A percentile compares a stretch with the other conserved stretches of the same genome.
These are phyloP conservation scores for Penicillium crustosum DNA, from an alignment of 2,329 filamentous ascomycete species.

Conservation along the genomic window DNA sequence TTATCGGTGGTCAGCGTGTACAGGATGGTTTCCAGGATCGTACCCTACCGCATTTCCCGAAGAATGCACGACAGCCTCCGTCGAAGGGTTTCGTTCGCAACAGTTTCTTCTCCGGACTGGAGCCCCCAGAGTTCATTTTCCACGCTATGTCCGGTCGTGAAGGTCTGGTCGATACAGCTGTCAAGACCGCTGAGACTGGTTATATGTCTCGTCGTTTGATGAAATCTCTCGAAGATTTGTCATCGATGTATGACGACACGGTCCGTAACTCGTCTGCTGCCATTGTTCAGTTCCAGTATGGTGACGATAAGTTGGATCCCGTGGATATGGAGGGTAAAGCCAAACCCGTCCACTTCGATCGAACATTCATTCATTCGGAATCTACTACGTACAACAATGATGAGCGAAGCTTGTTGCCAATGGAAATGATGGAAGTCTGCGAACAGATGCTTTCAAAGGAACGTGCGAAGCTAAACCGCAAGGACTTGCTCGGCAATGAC, in stretches of 20 bases:
- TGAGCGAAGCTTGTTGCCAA: conserved; percentile 70
- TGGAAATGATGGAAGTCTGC: conserved; percentile 70
- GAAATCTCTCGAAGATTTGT: conserved; percentile 96
- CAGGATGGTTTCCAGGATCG: conserved; percentile 95
- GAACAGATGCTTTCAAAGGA: conserved; percentile 67
- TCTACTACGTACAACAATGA: conserved; percentile 76
- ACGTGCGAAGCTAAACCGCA: conserved; percentile 62
- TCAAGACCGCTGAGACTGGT: conserved; percentile 97
- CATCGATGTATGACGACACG: conserved; percentile 89
- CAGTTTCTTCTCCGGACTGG: conserved; percentile 91
- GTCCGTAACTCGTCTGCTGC: conserved; percentile 85
- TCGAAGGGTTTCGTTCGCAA: conserved; percentile 97
- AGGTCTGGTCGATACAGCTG: conserved; percentile 96
- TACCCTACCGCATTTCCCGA: conserved; percentile 91
- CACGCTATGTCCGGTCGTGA: conserved; percentile 98
- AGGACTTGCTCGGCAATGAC: conserved; percentile 60
- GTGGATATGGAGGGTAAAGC: conserved; percentile 97
- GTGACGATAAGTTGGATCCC: conserved; percentile 91
- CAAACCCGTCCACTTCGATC: conserved; percentile 85
- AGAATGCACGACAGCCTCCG: conserved; percentile 85
- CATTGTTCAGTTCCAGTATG: conserved; percentile 96
- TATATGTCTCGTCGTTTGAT: conserved; percentile 98
- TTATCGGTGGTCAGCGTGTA: conserved; percentile 91
- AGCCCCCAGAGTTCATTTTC: conserved; percentile 92
- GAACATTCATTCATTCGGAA: conserved; percentile 80